Conservation (phyloP, 345 rosid genomes). For the Cardamine occulta region DNA sequence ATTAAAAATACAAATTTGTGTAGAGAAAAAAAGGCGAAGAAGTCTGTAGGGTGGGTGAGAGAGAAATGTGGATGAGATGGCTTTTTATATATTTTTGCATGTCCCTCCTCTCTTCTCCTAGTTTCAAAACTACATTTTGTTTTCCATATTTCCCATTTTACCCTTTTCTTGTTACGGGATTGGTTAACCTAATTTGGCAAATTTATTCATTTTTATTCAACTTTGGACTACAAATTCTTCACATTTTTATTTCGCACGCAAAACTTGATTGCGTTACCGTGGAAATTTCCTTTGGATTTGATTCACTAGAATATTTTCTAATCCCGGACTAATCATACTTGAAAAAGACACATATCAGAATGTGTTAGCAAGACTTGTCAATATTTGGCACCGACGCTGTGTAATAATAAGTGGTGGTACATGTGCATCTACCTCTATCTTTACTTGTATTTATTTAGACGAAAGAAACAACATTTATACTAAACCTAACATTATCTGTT, state of each 20-base stretch:
- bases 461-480: neutral
- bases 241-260: slow-evolving; percentile 34
- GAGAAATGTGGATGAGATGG: slow-evolving; percentile 35
- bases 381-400: slow-evolving; percentile 38
- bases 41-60: slow-evolving; percentile 37
- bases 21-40: slow-evolving; percentile 17
- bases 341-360: slow-evolving; percentile 30
- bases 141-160: neutral
- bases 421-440: slow-evolving; percentile 39
- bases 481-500: slow-evolving; percentile 16
- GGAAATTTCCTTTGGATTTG: slow-evolving; percentile 26
- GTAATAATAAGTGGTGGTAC: slow-evolving; percentile 26
- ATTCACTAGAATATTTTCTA: neutral
- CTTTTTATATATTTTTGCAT: slow-evolving; percentile 1
- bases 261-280: slow-evolving; percentile 28
- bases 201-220: slow-evolving; percentile 13
- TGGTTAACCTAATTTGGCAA: slow-evolving; percentile 44
- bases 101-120: slow-evolving; percentile 3
- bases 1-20: neutral
- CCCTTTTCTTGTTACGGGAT: slow-evolving; percentile 48
- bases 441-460: slow-evolving; percentile 27
- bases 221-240: neutral
- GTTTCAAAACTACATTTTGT: slow-evolving; percentile 25
- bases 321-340: neutral
- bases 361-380: slow-evolving; percentile 31